Evolutionary conservation across 208 protist species (phyloP).

Genomic region (Wallacemonas collosoma): DNA sequence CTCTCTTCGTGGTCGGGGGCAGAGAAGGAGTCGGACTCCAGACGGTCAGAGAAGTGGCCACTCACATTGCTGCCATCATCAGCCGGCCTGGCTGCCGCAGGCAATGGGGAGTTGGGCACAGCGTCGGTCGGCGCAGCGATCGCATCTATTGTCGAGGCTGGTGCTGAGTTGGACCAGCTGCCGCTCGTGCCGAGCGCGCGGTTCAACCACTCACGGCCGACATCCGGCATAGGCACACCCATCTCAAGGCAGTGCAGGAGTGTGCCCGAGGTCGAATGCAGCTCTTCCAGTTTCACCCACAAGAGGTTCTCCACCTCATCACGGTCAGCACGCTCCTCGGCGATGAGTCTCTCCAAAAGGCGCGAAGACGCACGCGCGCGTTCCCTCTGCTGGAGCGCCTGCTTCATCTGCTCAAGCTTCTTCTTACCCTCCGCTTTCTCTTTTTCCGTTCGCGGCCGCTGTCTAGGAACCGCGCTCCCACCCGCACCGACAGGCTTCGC

Average conservation of each 20-base stretch:
- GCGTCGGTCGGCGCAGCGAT: background rate
- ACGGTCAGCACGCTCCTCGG: constrained; percentile 41
- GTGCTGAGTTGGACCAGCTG: background rate
- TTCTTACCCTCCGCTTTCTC: constrained; percentile 13
- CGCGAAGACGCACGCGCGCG: constrained; percentile 24
- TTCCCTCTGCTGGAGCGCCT: constrained; percentile 58
- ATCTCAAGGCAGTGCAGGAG: constrained; percentile 10
- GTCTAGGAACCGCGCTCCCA: background rate
- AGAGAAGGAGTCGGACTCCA: background rate
- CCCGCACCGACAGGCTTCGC: background rate
- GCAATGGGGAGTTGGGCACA: background rate
- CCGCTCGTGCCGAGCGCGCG: constrained; percentile 10
- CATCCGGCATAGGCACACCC: constrained; percentile 14
- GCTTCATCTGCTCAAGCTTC: constrained; percentile 40
- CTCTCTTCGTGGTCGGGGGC: background rate
- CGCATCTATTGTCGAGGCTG: background rate
- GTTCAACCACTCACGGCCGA: constrained; percentile 20
- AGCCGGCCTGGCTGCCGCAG: no score
- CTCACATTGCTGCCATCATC: background rate
- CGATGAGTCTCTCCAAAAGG: constrained; percentile 30
- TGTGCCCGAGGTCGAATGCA: constrained; percentile 11
- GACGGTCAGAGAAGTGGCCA: background rate
- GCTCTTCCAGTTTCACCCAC: constrained; percentile 20
- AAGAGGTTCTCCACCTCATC: constrained; percentile 34
- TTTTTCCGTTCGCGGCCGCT: background rate